Percentiles rank a stretch among this genome's conserved stretches.
phyloP scores from a whole-genome alignment of 2,329 filamentous ascomycete species.

The Colletotrichum magnum region DNA sequence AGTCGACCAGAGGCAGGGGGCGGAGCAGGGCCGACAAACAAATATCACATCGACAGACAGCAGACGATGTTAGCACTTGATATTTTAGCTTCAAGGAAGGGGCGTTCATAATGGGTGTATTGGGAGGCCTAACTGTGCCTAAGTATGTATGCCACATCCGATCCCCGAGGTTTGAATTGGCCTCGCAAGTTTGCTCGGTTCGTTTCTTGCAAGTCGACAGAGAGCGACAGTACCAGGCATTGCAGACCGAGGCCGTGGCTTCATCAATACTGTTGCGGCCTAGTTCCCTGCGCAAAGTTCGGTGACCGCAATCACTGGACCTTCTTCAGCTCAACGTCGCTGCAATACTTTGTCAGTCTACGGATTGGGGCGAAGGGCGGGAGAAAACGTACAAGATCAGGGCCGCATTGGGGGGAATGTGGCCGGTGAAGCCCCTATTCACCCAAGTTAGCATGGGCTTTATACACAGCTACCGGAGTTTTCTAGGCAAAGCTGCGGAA shows the following conservation, averaged over 20 bases:
- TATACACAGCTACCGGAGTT: not conserved
- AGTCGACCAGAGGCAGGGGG: no score
- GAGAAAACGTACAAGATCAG: constrained; percentile 81
- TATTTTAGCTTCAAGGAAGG: no score
- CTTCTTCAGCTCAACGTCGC: constrained; percentile 78
- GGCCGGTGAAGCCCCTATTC: constrained; percentile 80
- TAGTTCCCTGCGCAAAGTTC: not conserved
- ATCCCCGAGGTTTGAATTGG: no score
- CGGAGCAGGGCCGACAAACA: no score
- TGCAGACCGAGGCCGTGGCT: no score
- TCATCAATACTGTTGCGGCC: not conserved
- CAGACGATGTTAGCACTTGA: no score
- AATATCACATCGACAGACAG: no score
- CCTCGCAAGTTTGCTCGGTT: no score
- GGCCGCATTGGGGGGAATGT: constrained; percentile 81
- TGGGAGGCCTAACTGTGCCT: not conserved
- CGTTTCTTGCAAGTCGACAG: no score
- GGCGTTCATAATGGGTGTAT: not conserved
- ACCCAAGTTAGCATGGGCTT: not conserved
- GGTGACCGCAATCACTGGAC: constrained; percentile 61
- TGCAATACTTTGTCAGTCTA: constrained; percentile 48
- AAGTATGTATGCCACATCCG: not conserved
- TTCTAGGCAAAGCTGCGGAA: not conserved
- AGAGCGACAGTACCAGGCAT: no score
- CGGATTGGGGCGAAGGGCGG: not conserved